Base-by-base conservation (phyloP, 1,284 basidiomycete species). In the Sporisorium reilianum region DNA sequence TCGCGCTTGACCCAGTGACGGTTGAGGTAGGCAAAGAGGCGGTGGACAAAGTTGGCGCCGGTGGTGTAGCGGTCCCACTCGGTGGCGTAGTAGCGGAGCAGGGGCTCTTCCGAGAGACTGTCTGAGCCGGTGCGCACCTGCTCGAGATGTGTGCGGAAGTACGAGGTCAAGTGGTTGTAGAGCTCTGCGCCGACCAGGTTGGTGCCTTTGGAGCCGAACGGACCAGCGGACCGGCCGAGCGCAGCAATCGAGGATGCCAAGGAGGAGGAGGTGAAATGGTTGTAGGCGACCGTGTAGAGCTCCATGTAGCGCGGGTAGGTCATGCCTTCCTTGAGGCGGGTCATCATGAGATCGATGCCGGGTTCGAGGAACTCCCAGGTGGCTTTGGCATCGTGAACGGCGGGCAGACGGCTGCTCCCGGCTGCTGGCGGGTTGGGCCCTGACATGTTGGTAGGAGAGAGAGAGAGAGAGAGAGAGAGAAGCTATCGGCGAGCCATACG, bases 1-100 rank as follows among this genome's bases (percentile, higher is more conserved):
- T 99, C 95, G 48, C 96, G 90, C 87, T 97, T 97, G 52, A 99
- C 95, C 97, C 97, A 99, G 86, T 98, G 95, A 64, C 96, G 93
- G 85, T 99, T 98, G 67, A 98, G 90, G 86, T 98, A 98, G 22
- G 93, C 92, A 87, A 98, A 98, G 44, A 99, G 87, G 20, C 82
- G 76, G 62, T 83, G 80, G 83, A 99, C 92, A 85, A 95, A 98
- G 85, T 93, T 94, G 10, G 96, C 95, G 64, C 96, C 96, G 0
- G 91, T 94, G 0, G 96, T 99, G 87, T 97, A 99, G 44, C 94
- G 89, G 82, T 95, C 92, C 96, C 97, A 99, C 85, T 97, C 93
- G 59, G 88, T 85, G 4, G 94, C 93, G 82, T 99, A 99, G 86
- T 93, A 97, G 74, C 91, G 91, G 64, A 99, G 87, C 42, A 99